Evolutionary conservation across 805 yeast genomes (phyloP).

Genomic region (Wickerhamiella allomyrinae): DNA sequence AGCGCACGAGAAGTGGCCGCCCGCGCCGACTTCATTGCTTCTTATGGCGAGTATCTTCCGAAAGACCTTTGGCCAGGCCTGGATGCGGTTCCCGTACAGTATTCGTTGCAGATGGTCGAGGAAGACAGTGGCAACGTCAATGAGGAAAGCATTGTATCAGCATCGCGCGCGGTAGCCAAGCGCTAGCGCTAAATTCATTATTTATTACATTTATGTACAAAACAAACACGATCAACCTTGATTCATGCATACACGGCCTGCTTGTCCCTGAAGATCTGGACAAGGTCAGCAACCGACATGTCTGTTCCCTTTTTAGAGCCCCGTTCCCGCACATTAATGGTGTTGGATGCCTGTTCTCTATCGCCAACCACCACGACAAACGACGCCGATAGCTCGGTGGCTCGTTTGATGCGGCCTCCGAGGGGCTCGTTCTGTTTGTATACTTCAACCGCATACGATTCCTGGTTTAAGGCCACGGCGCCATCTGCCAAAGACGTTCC

Average conservation of each 20-base stretch:
- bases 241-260: neutral
- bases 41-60: constrained; percentile 45
- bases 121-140: constrained; percentile 1
- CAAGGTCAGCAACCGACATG: constrained; percentile 14
- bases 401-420: constrained; percentile 68
- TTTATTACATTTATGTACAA: neutral
- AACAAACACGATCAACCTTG: neutral
- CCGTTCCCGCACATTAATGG: constrained; percentile 50
- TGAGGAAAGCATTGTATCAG: neutral
- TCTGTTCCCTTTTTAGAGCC: constrained; percentile 31
- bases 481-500: constrained; percentile 16
- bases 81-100: constrained; percentile 23
- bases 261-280: neutral
- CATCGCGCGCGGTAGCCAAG: neutral
- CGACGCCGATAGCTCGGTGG: constrained; percentile 57
- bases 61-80: constrained; percentile 37
- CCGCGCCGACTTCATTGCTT: constrained; percentile 32
- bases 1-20: constrained; percentile 32
- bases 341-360: constrained; percentile 48
- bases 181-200: neutral
- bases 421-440: constrained; percentile 66
- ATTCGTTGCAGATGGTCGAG: constrained; percentile 12
- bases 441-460: constrained; percentile 58
- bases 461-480: constrained; percentile 43
- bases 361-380: constrained; percentile 82